Evolutionary conservation across 1,139 yeast genomes (phyloP).

Genomic region (Diutina scorzettiae): DNA sequence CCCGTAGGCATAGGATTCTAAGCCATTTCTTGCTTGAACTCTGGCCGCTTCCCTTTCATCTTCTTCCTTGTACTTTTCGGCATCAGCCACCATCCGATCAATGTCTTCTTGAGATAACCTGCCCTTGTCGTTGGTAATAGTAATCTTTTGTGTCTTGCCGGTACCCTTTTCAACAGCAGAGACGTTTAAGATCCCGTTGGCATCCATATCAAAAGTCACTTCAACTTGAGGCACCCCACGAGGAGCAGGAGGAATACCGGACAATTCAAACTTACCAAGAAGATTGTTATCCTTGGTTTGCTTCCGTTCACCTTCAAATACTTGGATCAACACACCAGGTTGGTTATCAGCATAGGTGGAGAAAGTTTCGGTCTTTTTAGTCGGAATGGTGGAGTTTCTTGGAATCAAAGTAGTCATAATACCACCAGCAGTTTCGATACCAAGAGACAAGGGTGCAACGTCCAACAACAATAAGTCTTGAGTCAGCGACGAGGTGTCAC

Average conservation of each 20-base stretch:
- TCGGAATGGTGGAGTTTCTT: conserved; percentile 95
- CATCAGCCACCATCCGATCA: conserved; percentile 91
- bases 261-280: conserved; percentile 89
- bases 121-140: conserved; percentile 95
- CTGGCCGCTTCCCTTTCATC: conserved; percentile 23
- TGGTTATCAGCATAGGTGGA: conserved; percentile 74
- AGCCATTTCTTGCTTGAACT: conserved; percentile 1
- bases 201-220: conserved; percentile 89
- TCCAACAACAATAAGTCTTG: conserved; percentile 55
- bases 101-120: conserved; percentile 88
- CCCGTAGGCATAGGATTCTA: conserved; percentile 3
- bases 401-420: conserved; percentile 94
- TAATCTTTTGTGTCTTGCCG: conserved; percentile 74
- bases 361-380: conserved; percentile 92
- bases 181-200: conserved; percentile 91
- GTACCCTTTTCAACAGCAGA: conserved; percentile 94
- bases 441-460: conserved; percentile 89
- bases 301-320: conserved; percentile 95
- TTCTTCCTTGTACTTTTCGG: conserved; percentile 82
- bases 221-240: conserved; percentile 97
- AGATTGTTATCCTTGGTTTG: conserved; percentile 91
- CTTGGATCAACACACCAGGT: conserved; percentile 93
- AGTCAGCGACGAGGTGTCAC: conserved; percentile 26
- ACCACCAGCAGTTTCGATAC: conserved; percentile 97
- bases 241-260: conserved; percentile 97